Conservation (phyloP, 1,139 yeast species). For the Suhomyces choctaworum region DNA sequence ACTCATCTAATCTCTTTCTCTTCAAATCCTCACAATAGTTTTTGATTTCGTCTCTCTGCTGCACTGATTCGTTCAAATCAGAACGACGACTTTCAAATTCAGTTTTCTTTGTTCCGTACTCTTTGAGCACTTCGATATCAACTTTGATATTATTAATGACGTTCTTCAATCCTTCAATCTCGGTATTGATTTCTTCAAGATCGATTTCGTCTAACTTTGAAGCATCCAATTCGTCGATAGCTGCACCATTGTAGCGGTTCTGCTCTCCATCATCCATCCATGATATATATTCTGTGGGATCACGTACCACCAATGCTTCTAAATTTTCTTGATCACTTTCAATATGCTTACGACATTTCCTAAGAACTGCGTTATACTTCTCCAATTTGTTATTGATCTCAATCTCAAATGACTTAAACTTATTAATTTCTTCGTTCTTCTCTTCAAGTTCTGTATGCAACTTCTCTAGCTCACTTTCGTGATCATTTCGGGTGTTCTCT, state of each 20-base stretch:
- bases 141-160: conserved; percentile 59
- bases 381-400: conserved; percentile 69
- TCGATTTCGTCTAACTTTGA: conserved; percentile 57
- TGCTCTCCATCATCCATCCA: conserved; percentile 51
- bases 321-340: conserved; percentile 41
- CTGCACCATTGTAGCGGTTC: conserved; percentile 33
- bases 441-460: conserved; percentile 51
- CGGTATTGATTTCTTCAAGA: conserved; percentile 48
- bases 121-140: conserved; percentile 74
- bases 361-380: conserved; percentile 47
- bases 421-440: conserved; percentile 54
- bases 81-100: conserved; percentile 65
- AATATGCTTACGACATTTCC: conserved; percentile 41
- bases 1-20: conserved; percentile 77
- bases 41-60: conserved; percentile 65
- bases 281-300: conserved; percentile 48
- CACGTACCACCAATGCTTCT: conserved; percentile 48
- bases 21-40: conserved; percentile 68
- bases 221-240: conserved; percentile 44
- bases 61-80: conserved; percentile 69
- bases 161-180: conserved; percentile 57
- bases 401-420: conserved; percentile 66
- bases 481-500: conserved; percentile 31
- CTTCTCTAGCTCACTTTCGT: conserved; percentile 38
- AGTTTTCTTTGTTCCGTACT: conserved; percentile 64